Base-by-base conservation (phyloP, 176 grass and related monocot genomes). In the Pharus latifolius region DNA sequence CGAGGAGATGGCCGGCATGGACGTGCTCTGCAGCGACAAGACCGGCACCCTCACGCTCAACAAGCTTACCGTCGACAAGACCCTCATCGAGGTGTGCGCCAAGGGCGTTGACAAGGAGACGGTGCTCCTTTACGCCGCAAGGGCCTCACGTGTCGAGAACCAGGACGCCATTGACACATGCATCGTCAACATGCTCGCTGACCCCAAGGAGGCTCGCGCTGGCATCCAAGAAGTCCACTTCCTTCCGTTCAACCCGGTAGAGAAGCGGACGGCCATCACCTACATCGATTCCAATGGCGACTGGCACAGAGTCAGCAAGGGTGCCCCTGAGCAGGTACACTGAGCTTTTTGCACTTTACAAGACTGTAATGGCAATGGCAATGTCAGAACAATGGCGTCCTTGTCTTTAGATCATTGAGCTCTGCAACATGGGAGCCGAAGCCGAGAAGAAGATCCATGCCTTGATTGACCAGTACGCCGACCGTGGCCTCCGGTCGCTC, bases 1-100 rank as follows among this genome's bases (percentile, higher is more conserved):
- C 35, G 93, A 97, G 80, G 93, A 97, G 77, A 89, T 97, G 89
- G 93, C 93, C 76, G 89, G 93, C 63, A 97, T 97, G 93, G 93
- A 97, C 78, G 78, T 97, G 41, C 86, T 97, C 22, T 97, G 93
- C 86, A 92, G 89, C 84, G 93, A 97, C 70, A 97, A 92, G 74
- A 97, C 93, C 14, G 93, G 93, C 3, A 97, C 93, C 1, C 83
- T 97, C 79, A 97, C 89, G 6, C 83, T 97, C 65, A 97, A 97
- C 86, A 97, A 97, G 77, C 93, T 97, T 56, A 92, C 89, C 16
- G 89, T 97, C 30, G 93, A 97, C 83, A 97, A 90, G 80, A 47
- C 54, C 28, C 73, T 97, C 67, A 83, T 97, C 55, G 89, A 97
- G 86, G 93, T 97, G 2, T 92, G 78, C 77, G 78, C 60, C 51